A percentile compares a stretch with the other conserved stretches of the same genome.
These are phyloP conservation scores for Tolypocladium amazonense DNA, from an alignment of 2,329 filamentous ascomycete genomes.

Conservation along the genomic window DNA sequence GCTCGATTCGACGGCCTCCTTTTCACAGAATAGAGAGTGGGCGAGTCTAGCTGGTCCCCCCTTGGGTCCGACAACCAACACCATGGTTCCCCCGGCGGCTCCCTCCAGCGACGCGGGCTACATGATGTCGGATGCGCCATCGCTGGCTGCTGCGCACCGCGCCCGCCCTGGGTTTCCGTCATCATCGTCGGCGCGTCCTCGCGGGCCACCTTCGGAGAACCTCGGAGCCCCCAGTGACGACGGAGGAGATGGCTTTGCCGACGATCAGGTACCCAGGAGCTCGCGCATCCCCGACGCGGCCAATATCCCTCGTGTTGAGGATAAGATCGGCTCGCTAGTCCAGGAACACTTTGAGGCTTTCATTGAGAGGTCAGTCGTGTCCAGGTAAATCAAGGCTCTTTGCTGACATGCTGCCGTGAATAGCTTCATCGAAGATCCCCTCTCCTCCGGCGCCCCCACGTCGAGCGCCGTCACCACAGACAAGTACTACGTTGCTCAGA, in stretches of 20 bases:
- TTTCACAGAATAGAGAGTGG: background rate
- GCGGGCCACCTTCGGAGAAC: constrained; percentile 53
- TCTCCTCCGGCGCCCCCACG: constrained; percentile 49
- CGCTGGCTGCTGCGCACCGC: constrained; percentile 30
- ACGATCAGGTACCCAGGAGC: constrained; percentile 49
- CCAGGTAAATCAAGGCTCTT: background rate
- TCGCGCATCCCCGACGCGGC: constrained; percentile 34
- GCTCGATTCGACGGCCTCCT: background rate
- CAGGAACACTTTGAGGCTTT: constrained; percentile 72
- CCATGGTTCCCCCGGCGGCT: constrained; percentile 26
- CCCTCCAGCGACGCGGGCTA: constrained; percentile 45
- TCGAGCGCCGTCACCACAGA: constrained; percentile 65
- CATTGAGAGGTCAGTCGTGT: constrained; percentile 52
- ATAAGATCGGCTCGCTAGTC: constrained; percentile 63
- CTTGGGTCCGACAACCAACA: background rate
- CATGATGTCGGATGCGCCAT: constrained; percentile 45
- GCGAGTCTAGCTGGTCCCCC: background rate
- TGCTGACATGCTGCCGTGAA: background rate
- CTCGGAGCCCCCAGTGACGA: constrained; percentile 50
- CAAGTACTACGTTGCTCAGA: constrained; percentile 78
- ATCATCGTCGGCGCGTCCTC: constrained; percentile 41
- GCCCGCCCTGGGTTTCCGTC: constrained; percentile 32
- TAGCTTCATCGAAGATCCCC: constrained; percentile 59
- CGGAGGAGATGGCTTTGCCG: constrained; percentile 50
- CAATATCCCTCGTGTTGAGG: constrained; percentile 61